Conservation (phyloP, 192 early-diverging fungal genomes). For the Ambispora gerdemannii region DNA sequence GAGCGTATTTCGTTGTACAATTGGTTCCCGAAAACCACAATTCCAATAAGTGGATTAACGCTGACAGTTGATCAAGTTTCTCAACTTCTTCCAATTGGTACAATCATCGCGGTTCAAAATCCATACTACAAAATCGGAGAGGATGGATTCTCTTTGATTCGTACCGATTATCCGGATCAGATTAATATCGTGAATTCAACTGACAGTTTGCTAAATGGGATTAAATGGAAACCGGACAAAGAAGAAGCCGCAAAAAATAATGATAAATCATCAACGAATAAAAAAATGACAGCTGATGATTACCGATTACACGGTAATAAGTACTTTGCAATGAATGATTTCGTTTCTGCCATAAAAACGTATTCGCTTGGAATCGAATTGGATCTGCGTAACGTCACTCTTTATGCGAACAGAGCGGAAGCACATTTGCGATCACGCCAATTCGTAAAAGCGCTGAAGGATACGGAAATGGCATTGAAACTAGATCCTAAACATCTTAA, state of each 20-base stretch:
- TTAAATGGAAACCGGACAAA: not conserved
- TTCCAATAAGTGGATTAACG: not conserved
- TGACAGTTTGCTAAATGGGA: not conserved
- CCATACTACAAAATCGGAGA: not conserved
- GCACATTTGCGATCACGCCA: not conserved
- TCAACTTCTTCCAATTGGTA: constrained; percentile 1
- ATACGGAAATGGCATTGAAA: not conserved
- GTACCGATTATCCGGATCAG: not conserved
- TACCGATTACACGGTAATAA: not conserved
- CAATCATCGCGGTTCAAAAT: not conserved
- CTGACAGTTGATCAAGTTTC: not conserved
- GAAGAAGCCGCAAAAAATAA: not conserved
- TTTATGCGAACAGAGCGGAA: not conserved
- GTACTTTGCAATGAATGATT: not conserved
- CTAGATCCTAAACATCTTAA: not conserved
- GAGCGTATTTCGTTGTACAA: constrained; percentile 1
- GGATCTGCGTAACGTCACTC: not conserved
- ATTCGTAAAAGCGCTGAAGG: not conserved
- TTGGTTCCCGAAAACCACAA: not conserved
- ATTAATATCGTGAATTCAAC: not conserved
- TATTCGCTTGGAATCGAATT: constrained; percentile 2
- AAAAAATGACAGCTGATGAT: not conserved
- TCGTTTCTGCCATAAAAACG: not conserved
- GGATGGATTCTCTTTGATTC: not conserved
- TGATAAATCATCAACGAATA: not conserved